These are phyloP conservation scores for Hirschfeldia incana DNA, from an alignment of 345 rosid genomes.

Conservation along the genomic window DNA sequence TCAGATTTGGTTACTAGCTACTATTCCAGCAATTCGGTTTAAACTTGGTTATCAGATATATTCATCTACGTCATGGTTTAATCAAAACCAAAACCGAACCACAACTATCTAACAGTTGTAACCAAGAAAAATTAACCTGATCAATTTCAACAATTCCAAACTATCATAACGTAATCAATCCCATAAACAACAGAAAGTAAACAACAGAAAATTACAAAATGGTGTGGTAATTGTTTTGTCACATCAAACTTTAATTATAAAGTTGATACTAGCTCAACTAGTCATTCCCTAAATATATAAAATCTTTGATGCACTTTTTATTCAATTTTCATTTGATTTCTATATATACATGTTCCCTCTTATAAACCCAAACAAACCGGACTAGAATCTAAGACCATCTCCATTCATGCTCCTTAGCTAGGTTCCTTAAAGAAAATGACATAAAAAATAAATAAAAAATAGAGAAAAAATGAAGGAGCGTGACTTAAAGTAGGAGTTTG, in stretches of 20 bases:
- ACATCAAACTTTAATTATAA: background rate
- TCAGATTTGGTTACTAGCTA: background rate
- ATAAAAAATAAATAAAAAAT: no score
- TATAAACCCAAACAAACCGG: slow-evolving; percentile 3
- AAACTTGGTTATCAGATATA: background rate
- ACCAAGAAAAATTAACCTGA: background rate
- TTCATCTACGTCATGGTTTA: background rate
- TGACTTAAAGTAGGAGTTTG: no score
- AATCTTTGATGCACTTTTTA: background rate
- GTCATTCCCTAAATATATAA: background rate
- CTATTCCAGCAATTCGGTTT: background rate
- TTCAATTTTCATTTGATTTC: background rate
- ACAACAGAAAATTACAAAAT: background rate
- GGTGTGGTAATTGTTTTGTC: background rate
- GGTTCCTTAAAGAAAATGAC: no score
- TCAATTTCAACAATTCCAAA: background rate
- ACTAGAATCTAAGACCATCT: background rate
- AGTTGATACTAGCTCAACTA: background rate
- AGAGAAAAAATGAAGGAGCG: no score
- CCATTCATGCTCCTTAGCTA: no score
- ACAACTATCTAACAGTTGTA: background rate
- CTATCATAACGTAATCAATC: background rate
- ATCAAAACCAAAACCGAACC: background rate
- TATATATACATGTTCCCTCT: background rate
- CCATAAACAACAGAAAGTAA: background rate